Percentiles rank a stretch among this genome's conserved stretches.
Conservation (phyloP, 2,329 filamentous ascomycete genomes). For the Decorospora gaudefroyi region DNA sequence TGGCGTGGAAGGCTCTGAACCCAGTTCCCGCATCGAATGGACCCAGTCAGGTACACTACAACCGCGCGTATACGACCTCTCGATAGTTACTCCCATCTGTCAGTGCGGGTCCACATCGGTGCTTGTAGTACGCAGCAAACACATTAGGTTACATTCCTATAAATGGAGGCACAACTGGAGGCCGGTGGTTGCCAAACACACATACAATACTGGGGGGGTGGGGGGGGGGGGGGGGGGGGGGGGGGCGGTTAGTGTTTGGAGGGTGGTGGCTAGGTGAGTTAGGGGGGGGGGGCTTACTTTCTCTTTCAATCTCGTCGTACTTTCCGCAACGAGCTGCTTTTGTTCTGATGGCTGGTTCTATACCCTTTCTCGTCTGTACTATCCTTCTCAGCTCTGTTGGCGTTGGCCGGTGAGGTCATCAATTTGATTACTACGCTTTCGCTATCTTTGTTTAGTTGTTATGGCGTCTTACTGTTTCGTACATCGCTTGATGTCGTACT, state of each 20-base stretch:
- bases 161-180: not conserved
- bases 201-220: too few species aligned
- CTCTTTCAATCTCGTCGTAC: not conserved
- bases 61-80: conserved; percentile 26
- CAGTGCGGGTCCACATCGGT: conserved; percentile 1
- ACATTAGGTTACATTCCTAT: not conserved
- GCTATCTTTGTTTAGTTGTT: too few species aligned
- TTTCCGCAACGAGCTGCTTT: conserved; percentile 8
- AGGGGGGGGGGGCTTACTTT: too few species aligned
- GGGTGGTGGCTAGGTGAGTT: too few species aligned
- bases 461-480: too few species aligned
- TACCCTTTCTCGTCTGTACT: conserved; percentile 11
- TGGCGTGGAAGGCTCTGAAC: conserved; percentile 41
- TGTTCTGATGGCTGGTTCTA: conserved; percentile 13
- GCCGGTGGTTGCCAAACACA: too few species aligned
- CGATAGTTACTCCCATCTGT: conserved; percentile 17
- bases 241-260: too few species aligned
- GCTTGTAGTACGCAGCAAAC: conserved; percentile 1
- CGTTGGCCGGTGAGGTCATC: not conserved
- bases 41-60: conserved; percentile 25
- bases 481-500: too few species aligned
- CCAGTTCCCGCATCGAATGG: conserved; percentile 19
- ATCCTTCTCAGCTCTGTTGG: conserved; percentile 1
- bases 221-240: too few species aligned
- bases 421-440: not conserved